These are phyloP conservation scores for Boletus eberwhitei DNA, from an alignment of 768 basidiomycete species.

Conservation along the genomic window DNA sequence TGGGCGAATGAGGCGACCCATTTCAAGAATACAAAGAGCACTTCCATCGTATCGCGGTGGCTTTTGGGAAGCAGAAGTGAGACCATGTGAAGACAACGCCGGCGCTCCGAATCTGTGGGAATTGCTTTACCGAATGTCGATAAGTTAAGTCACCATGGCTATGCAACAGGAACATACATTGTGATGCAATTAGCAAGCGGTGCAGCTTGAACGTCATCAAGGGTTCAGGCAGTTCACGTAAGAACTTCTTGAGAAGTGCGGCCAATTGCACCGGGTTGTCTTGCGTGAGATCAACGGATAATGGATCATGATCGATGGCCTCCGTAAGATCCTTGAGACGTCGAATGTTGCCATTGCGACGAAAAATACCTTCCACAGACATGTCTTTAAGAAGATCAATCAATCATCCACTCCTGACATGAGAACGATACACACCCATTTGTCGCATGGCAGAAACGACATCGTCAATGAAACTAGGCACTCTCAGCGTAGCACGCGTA, in stretches of 20 bases:
- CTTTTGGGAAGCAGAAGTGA: constrained; percentile 85
- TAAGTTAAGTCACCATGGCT: constrained; percentile 9
- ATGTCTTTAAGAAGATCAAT: constrained; percentile 60
- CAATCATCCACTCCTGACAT: neutral
- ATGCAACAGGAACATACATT: constrained; percentile 54
- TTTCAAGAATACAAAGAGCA: constrained; percentile 96
- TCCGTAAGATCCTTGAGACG: constrained; percentile 89
- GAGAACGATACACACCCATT: constrained; percentile 69
- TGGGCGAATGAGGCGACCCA: constrained; percentile 99
- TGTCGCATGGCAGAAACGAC: constrained; percentile 98
- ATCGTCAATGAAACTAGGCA: constrained; percentile 98
- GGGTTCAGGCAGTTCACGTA: constrained; percentile 94
- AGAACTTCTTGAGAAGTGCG: constrained; percentile 94
- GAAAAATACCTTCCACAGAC: constrained; percentile 98
- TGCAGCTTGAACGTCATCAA: constrained; percentile 94
- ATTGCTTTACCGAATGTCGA: constrained; percentile 47
- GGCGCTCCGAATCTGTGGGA: constrained; percentile 71
- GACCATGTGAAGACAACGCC: constrained; percentile 80
- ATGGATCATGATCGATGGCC: constrained; percentile 90
- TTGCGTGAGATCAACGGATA: constrained; percentile 84
- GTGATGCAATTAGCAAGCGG: constrained; percentile 80
- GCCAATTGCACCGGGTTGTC: constrained; percentile 98
- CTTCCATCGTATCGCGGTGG: constrained; percentile 97
- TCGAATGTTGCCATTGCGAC: constrained; percentile 96
- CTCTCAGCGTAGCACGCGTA: constrained; percentile 75